Conservation (phyloP, 495 filamentous ascomycete species). For the Aspergillus bertholletiae region DNA sequence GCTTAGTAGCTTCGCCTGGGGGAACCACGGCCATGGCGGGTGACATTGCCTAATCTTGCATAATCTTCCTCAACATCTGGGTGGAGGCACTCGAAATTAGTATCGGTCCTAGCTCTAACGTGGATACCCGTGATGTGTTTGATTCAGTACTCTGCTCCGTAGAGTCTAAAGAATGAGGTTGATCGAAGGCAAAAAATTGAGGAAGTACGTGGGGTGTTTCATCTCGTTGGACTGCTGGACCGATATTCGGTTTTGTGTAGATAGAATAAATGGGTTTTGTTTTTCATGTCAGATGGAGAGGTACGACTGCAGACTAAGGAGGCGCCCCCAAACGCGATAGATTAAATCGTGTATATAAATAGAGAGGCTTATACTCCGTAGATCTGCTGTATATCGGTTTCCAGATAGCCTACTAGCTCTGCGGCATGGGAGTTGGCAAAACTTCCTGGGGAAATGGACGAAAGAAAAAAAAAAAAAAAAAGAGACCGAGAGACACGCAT, state of each 20-base stretch:
- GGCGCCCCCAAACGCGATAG: neutral
- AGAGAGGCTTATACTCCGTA: neutral
- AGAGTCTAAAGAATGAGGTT: too few relatives aligned
- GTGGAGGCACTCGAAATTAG: neutral
- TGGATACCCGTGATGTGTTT: too few relatives aligned
- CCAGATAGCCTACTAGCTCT: neutral
- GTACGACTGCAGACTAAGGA: neutral
- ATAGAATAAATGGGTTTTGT: too few relatives aligned
- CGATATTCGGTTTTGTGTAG: too few relatives aligned
- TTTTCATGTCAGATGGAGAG: too few relatives aligned
- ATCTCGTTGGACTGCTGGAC: too few relatives aligned
- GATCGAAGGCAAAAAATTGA: too few relatives aligned
- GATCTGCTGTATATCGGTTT: neutral
- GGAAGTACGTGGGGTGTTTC: too few relatives aligned
- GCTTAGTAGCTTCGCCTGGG: too few relatives aligned
- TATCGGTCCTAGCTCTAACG: neutral
- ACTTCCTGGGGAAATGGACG: neutral
- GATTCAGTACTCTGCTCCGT: too few relatives aligned
- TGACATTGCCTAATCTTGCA: neutral
- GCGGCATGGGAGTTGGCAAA: neutral
- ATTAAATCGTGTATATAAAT: neutral
- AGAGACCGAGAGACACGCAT: neutral
- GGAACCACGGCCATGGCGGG: neutral
- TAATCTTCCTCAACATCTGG: neutral
- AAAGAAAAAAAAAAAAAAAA: neutral